phyloP scores from a whole-genome alignment of 78 protist genomes.

The Salpingoeca rosetta region DNA sequence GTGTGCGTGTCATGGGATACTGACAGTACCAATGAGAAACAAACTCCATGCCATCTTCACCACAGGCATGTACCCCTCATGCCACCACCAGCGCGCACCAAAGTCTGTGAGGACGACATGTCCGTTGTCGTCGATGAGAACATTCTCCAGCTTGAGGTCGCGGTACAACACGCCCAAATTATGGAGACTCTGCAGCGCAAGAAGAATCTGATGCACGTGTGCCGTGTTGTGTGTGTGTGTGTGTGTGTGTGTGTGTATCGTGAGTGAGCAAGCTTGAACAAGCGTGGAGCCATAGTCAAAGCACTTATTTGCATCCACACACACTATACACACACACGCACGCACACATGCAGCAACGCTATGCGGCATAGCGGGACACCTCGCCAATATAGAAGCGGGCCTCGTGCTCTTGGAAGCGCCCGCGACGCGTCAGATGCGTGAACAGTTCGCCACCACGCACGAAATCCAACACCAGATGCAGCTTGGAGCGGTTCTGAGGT shows the following conservation, averaged over 20 bases:
- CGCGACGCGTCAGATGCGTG: constrained; percentile 19
- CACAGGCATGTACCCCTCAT: too few species aligned
- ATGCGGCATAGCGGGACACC: not conserved
- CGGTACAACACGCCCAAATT: constrained; percentile 67
- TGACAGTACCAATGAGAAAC: too few species aligned
- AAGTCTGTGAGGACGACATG: constrained; percentile 86
- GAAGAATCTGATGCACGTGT: constrained; percentile 23
- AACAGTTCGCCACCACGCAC: constrained; percentile 84
- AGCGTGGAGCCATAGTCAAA: too few species aligned
- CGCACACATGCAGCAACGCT: too few species aligned
- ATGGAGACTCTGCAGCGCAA: constrained; percentile 83
- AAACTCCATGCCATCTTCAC: too few species aligned
- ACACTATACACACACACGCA: too few species aligned
- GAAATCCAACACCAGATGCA: constrained; percentile 61
- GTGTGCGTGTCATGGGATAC: too few species aligned
- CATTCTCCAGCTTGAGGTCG: constrained; percentile 55
- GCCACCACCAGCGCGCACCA: constrained; percentile 50
- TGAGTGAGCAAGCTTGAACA: too few species aligned
- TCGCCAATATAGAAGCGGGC: constrained; percentile 23
- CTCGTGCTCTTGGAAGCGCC: constrained; percentile 49
- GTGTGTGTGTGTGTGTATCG: too few species aligned
- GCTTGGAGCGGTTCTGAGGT: constrained; percentile 26
- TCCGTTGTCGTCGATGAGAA: constrained; percentile 33
- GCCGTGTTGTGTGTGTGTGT: too few species aligned
- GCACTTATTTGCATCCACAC: too few species aligned